phyloP scores from a whole-genome alignment of 1,139 yeast species.

The Groenewaldozyma auringiensis region DNA sequence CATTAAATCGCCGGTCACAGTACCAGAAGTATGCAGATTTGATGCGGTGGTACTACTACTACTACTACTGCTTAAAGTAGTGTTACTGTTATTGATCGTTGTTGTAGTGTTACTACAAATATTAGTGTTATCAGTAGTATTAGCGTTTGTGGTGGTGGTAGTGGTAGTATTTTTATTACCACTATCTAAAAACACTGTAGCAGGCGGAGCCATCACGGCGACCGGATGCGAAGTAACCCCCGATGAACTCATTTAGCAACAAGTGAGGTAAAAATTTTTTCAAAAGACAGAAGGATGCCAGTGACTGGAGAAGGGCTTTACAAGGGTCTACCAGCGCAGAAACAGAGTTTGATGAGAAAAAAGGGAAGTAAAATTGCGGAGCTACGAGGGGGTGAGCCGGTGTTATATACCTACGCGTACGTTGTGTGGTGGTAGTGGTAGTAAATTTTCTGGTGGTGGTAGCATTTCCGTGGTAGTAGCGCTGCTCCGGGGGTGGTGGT shows the following conservation, averaged over 20 bases:
- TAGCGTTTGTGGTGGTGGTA: not conserved
- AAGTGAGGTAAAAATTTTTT: not conserved
- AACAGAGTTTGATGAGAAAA: not conserved
- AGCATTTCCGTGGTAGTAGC: too few species aligned
- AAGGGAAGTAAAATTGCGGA: not conserved
- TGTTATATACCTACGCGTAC: too few species aligned
- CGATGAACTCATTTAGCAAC: not conserved
- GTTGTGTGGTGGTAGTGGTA: too few species aligned
- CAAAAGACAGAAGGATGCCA: not conserved
- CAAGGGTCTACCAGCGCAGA: too few species aligned
- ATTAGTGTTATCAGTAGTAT: not conserved
- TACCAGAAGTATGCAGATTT: too few species aligned
- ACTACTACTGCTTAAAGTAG: too few species aligned
- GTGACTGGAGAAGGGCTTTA: too few species aligned
- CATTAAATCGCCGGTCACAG: too few species aligned
- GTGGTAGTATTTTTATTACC: not conserved
- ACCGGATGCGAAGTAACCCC: not conserved
- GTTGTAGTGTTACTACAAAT: not conserved
- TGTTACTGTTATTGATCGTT: constrained; percentile 5
- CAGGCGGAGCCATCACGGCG: not conserved
- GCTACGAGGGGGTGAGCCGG: not conserved
- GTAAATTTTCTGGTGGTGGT: too few species aligned
- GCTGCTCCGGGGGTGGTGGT: too few species aligned
- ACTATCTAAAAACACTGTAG: not conserved
- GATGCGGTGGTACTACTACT: too few species aligned